Conservation (phyloP, 2,329 filamentous ascomycete species). For the Apiospora koreana region DNA sequence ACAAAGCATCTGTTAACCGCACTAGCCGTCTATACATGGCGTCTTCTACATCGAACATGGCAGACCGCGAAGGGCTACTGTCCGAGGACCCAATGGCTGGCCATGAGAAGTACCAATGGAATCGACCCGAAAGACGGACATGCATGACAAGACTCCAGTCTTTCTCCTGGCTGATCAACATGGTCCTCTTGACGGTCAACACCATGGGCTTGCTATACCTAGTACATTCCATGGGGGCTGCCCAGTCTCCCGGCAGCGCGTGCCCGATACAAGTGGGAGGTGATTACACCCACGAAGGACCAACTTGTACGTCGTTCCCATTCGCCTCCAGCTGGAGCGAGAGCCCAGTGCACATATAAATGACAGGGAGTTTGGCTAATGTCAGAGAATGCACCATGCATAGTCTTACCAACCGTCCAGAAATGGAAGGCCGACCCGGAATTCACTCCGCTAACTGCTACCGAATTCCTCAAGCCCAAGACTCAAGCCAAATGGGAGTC, state of each 20-base stretch:
- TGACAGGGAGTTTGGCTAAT: background rate
- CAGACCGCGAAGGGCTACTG: background rate
- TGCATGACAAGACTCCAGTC: background rate
- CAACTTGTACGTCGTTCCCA: background rate
- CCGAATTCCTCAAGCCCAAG: conserved; percentile 38
- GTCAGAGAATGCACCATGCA: conserved; percentile 1
- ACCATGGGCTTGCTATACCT: background rate
- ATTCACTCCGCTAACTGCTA: conserved; percentile 37
- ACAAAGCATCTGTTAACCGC: no score
- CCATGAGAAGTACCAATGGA: background rate
- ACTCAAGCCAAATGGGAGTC: conserved; percentile 37
- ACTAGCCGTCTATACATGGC: background rate
- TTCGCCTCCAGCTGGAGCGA: no score
- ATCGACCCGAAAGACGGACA: background rate
- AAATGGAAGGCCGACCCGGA: conserved; percentile 36
- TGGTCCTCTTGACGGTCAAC: background rate
- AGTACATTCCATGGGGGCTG: background rate
- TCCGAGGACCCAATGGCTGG: background rate
- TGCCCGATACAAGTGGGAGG: background rate
- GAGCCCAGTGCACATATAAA: no score
- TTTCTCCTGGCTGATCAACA: background rate
- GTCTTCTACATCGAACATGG: background rate
- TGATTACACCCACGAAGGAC: background rate
- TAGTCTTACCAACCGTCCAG: conserved; percentile 33
- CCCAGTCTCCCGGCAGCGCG: background rate